Evolutionary conservation across 2,329 filamentous ascomycete species (phyloP).

Genomic region (Lachnellula arida): DNA sequence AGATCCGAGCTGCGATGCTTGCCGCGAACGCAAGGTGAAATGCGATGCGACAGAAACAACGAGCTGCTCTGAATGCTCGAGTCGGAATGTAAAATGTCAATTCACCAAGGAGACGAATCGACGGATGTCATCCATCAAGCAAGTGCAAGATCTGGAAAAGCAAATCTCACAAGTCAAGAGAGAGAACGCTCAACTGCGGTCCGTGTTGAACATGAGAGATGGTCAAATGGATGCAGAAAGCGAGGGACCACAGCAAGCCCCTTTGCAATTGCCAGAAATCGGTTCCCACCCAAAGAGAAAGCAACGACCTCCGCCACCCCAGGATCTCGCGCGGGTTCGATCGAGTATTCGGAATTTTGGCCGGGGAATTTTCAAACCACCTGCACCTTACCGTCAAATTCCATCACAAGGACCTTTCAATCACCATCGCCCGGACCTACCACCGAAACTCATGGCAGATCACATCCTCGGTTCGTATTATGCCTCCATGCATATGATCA

Average conservation of each 20-base stretch:
- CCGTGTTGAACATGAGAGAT: slow-evolving; percentile 48
- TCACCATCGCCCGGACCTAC: slow-evolving; percentile 58
- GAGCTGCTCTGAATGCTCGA: slow-evolving; percentile 96
- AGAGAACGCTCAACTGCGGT: slow-evolving; percentile 70
- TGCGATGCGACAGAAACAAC: slow-evolving; percentile 96
- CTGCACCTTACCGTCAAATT: slow-evolving; percentile 59
- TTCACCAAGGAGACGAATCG: slow-evolving; percentile 99
- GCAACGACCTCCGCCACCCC: slow-evolving; percentile 54
- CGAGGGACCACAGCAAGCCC: slow-evolving; percentile 36
- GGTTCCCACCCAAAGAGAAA: slow-evolving; percentile 61
- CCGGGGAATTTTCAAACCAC: slow-evolving; percentile 74
- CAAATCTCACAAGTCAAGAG: slow-evolving; percentile 77
- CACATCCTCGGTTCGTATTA: slow-evolving; percentile 73
- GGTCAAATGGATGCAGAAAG: slow-evolving; percentile 40
- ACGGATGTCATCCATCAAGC: slow-evolving; percentile 98
- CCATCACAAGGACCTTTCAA: slow-evolving; percentile 46
- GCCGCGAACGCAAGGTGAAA: slow-evolving; percentile 78
- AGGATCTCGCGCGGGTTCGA: slow-evolving; percentile 68
- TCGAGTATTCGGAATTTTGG: slow-evolving; percentile 68
- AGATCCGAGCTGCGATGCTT: slow-evolving; percentile 95
- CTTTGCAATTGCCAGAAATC: slow-evolving; percentile 58
- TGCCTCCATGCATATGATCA: slow-evolving; percentile 69
- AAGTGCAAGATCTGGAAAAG: slow-evolving; percentile 94
- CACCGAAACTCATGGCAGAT: slow-evolving; percentile 65
- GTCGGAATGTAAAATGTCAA: slow-evolving; percentile 93